Conservation (phyloP, 495 filamentous ascomycete species). For the Pyrenula aspistea region DNA sequence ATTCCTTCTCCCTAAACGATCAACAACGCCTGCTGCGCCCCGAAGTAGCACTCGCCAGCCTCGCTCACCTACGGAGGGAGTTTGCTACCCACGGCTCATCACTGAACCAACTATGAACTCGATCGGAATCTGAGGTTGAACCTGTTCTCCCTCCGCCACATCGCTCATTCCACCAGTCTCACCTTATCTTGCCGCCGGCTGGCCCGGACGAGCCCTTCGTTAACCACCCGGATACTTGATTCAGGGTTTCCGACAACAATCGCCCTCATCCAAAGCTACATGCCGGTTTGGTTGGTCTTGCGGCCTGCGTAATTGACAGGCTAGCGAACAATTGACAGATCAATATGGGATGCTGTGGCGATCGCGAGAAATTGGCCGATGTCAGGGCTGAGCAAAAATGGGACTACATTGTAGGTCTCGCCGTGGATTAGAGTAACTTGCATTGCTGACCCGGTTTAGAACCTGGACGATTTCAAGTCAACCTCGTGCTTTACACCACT, state of each 20-base stretch:
- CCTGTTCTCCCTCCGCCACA: background rate
- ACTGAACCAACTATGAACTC: background rate
- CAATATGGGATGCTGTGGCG: slow-evolving; percentile 63
- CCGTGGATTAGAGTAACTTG: slow-evolving; percentile 2
- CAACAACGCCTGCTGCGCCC: background rate
- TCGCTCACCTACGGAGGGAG: background rate
- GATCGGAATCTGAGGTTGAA: background rate
- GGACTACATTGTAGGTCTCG: slow-evolving; percentile 72
- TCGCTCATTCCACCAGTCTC: background rate
- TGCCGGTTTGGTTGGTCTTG: background rate
- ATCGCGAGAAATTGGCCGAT: slow-evolving; percentile 52
- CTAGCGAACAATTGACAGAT: background rate
- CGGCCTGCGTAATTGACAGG: background rate
- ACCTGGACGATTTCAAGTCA: slow-evolving; percentile 77
- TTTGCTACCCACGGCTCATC: background rate
- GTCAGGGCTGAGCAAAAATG: slow-evolving; percentile 78
- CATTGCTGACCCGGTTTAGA: slow-evolving; percentile 39
- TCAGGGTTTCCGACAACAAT: background rate
- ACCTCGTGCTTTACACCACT: slow-evolving; percentile 61
- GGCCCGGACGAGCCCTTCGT: background rate
- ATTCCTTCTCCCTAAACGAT: background rate
- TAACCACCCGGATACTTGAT: background rate
- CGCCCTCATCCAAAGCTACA: background rate
- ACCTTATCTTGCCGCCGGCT: background rate
- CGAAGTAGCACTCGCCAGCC: background rate